Percentiles rank a stretch among this genome's conserved stretches.
Evolutionary conservation across 2,329 filamentous ascomycete species (phyloP).

Genomic region (Exophiala sp.): DNA sequence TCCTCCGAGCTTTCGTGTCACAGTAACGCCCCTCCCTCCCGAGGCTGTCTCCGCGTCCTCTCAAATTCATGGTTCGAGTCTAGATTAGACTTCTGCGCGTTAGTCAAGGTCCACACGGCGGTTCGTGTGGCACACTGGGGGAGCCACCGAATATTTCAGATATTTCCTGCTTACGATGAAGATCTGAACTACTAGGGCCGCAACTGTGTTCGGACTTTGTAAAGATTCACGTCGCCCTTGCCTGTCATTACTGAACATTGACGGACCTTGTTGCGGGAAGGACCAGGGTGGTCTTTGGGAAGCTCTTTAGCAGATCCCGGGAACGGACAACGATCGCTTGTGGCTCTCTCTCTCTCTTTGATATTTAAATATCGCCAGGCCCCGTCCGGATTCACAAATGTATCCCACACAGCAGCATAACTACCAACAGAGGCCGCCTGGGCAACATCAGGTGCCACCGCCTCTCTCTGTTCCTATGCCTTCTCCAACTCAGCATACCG

Average conservation of each 20-base stretch:
- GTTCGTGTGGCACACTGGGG: not conserved
- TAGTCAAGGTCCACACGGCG: not conserved
- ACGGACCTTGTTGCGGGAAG: conserved; percentile 6
- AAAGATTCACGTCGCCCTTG: not conserved
- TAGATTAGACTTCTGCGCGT: not conserved
- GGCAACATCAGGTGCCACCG: conserved; percentile 6
- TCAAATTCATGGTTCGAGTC: not conserved
- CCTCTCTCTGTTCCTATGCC: conserved; percentile 8
- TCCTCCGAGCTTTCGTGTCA: conserved; percentile 1
- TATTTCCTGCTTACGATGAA: not conserved
- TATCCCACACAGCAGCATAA: conserved; percentile 14
- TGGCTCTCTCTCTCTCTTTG: not conserved
- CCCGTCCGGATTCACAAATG: conserved; percentile 2
- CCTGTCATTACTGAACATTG: conserved; percentile 15
- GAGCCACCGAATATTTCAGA: not conserved
- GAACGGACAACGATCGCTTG: no score
- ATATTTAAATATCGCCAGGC: not conserved
- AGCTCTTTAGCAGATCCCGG: no score
- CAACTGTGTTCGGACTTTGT: not conserved
- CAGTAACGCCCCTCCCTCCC: conserved; percentile 12
- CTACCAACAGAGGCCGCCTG: conserved; percentile 6
- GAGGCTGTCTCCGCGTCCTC: not conserved
- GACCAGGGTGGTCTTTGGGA: no score
- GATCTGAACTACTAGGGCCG: not conserved
- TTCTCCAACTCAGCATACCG: not conserved